Evolutionary conservation across 139 green algal species (phyloP), one percentile per base, ranked within the genome.

Genomic region (Edaphochlamys debaryana): DNA sequence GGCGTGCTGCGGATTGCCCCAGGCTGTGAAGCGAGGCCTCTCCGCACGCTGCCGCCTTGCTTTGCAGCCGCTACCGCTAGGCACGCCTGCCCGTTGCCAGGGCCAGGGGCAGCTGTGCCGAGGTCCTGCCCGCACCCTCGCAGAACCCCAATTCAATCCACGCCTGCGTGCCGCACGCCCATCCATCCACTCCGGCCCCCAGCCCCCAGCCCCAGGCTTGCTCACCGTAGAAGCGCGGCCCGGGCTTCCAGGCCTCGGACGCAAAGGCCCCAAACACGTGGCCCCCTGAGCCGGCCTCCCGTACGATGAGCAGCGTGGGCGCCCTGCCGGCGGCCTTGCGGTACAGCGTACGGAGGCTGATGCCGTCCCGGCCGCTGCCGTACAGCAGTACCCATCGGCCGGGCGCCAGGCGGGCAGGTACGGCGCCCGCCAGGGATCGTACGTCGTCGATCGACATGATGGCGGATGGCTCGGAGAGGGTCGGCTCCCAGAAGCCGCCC

Each of bases 221-320:
- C n/a, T n/a, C n/a, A n/a, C n/a, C n/a, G n/a, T n/a, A n/a, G n/a
- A n/a, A n/a, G n/a, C n/a, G n/a, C n/a, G n/a, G n/a, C n/a, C 68
- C 71, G 4, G 92, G 77, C 38, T 73, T 80, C 94, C 94, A 96
- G 3, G 80, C 38, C 48, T 98, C 95, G 0, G 89, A 84, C 4
- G 86, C 85, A 82, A 91, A 97, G 32, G 91, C 87, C n/a, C 93
- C 94, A 87, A 96, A 95, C 36, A 96, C 89, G 40, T 89, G 45
- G 38, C 90, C 90, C 0, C 77, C 63, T 38, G 64, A 67, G 64
- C 64, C 70, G 45, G 78, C 78, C 67, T 97, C 94, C 32, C 87
- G 78, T 1, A 96, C 80, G 8, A 97, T 69, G 60, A 96, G 79
- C 64, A 97, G 25, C 6, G 81, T 92, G 25, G 88, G 87, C 27